phyloP scores from a whole-genome alignment of 2,329 filamentous ascomycete genomes.

The Byssochlamys sp. region DNA sequence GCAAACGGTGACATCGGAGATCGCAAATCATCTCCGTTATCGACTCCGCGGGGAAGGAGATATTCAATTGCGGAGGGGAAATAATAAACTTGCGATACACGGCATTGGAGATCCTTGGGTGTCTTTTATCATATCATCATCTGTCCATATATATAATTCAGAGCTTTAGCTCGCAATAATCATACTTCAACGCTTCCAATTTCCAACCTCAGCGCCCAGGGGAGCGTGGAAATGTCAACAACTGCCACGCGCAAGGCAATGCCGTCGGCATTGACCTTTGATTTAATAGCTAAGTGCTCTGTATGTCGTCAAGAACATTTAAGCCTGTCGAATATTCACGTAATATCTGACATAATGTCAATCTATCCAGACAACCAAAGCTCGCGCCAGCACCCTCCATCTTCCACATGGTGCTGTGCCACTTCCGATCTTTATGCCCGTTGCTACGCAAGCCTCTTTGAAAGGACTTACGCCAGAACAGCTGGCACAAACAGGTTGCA shows the following conservation, averaged over 20 bases:
- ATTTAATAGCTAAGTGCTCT: conserved; percentile 68
- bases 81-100: neutral
- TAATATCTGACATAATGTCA: conserved; percentile 3
- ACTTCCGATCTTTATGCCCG: conserved; percentile 95
- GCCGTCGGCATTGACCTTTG: conserved; percentile 62
- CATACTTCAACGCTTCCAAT: neutral
- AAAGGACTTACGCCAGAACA: conserved; percentile 92
- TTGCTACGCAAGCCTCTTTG: conserved; percentile 89
- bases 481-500: conserved; percentile 77
- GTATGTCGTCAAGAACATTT: conserved; percentile 42
- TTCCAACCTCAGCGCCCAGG: conserved; percentile 3
- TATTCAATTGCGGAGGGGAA: neutral
- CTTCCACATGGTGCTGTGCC: conserved; percentile 86
- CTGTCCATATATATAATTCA: neutral
- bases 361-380: conserved; percentile 68
- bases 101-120: neutral
- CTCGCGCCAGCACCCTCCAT: conserved; percentile 74
- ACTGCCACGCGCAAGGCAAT: conserved; percentile 22
- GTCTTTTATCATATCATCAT: neutral
- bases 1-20: conserved; percentile 5
- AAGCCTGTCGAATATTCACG: neutral
- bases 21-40: neutral
- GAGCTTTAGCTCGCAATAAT: neutral
- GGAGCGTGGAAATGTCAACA: conserved; percentile 22
- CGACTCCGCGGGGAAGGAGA: neutral